Evolutionary conservation across 2,329 filamentous ascomycete genomes (phyloP).

Genomic region (Cladosporium velox): DNA sequence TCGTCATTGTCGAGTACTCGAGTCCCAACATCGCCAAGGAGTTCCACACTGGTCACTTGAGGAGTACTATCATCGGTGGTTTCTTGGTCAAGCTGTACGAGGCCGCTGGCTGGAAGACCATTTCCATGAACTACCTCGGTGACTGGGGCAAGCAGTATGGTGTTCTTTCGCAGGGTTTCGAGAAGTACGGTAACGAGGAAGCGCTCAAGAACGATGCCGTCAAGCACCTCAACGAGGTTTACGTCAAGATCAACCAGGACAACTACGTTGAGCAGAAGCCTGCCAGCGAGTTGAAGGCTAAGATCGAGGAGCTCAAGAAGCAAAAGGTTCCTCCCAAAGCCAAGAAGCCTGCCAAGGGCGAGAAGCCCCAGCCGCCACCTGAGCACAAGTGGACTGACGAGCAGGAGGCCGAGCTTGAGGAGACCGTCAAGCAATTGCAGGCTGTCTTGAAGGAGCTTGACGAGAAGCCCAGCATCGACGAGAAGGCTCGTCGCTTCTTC

Average conservation of each 20-base stretch:
- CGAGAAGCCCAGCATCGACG: constrained; percentile 62
- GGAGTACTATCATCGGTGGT: constrained; percentile 75
- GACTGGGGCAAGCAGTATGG: constrained; percentile 79
- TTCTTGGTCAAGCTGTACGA: constrained; percentile 71
- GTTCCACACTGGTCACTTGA: constrained; percentile 73
- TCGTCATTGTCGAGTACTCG: constrained; percentile 76
- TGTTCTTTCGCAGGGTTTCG: constrained; percentile 71
- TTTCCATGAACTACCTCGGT: constrained; percentile 73
- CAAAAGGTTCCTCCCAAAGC: constrained; percentile 42
- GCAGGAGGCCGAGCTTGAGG: constrained; percentile 52
- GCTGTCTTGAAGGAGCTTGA: constrained; percentile 52
- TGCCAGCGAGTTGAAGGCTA: constrained; percentile 54
- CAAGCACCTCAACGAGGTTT: constrained; percentile 79
- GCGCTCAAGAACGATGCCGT: constrained; percentile 72
- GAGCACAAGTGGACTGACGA: constrained; percentile 43
- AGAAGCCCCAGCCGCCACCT: constrained; percentile 44
- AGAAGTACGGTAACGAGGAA: constrained; percentile 73
- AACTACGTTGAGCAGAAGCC: constrained; percentile 66
- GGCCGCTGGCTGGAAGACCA: constrained; percentile 68
- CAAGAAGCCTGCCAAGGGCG: constrained; percentile 46
- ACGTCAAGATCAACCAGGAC: constrained; percentile 71
- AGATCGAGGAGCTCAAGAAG: constrained; percentile 46
- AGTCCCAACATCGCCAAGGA: constrained; percentile 86
- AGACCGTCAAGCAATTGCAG: constrained; percentile 50
- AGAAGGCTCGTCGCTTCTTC: constrained; percentile 72